These are phyloP conservation scores for Clitopilus passeckerianus DNA, from an alignment of 768 basidiomycete genomes.

Conservation along the genomic window DNA sequence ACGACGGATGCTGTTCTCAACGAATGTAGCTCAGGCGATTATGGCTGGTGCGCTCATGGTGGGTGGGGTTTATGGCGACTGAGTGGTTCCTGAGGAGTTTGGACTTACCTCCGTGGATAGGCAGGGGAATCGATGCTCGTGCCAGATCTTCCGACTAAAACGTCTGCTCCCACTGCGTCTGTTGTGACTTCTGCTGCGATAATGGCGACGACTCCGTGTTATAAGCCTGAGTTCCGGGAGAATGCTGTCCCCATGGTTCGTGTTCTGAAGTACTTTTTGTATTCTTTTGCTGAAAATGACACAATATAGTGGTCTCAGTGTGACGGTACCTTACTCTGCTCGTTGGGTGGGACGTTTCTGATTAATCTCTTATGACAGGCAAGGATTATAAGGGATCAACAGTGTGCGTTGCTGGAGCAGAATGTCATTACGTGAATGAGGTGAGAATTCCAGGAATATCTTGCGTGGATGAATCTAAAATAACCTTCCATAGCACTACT, in stretches of 20 bases:
- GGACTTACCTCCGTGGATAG: background rate
- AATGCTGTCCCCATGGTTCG: background rate
- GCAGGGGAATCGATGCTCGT: background rate
- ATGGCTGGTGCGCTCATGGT: background rate
- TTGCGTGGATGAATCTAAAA: background rate
- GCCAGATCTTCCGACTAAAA: background rate
- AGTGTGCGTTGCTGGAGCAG: constrained; percentile 2
- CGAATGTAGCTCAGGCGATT: background rate
- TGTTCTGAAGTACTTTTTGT: background rate
- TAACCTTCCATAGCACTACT: constrained; percentile 1
- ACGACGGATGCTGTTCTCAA: background rate
- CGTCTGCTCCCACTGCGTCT: background rate
- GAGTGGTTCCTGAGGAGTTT: background rate
- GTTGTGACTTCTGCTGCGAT: background rate
- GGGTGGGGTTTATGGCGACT: background rate
- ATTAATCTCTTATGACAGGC: background rate
- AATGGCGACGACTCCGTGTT: background rate
- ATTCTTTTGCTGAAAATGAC: background rate
- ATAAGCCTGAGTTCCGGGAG: background rate
- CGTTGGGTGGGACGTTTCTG: background rate
- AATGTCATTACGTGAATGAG: constrained; percentile 8
- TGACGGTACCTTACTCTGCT: background rate
- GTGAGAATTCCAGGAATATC: background rate
- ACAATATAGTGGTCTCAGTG: background rate
- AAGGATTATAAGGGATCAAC: constrained; percentile 1